Base-by-base conservation (phyloP, 768 basidiomycete species). In the Calocybe gangraenosa region DNA sequence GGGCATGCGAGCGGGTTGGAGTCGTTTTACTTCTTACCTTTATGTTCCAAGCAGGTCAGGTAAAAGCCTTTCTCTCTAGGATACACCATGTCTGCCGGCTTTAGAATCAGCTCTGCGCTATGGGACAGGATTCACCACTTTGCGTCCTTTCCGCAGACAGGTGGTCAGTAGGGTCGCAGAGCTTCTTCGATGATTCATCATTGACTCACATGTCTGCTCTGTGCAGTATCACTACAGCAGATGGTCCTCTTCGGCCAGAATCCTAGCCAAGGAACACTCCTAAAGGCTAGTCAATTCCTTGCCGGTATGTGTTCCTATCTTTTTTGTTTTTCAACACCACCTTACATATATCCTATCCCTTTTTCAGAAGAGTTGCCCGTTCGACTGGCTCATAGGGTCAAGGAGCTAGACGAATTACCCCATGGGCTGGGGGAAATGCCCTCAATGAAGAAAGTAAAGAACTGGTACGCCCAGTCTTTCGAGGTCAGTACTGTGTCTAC, bases 401-500 rank as follows among this genome's bases (percentile, higher is more conserved):
- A 92, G 62, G 96, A 99, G 65, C 79, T 99, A 21, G 92, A 97
- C 54, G 82, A 89, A 53, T 76, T 99, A 3, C 96, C 96, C 0
- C 89, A 97, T 66, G 87, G 90, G 44, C 75, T 99, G 40, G 84
- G 83, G 56, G 78, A 79, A 37, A 96, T 96, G 95, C 82, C 86
- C 0, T 88, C 87, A 31, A 97, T 99, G 52, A 80, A 82, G 47
- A 93, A 89, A 61, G 90, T 99, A 48, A 94, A 93, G 70, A 86
- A 95, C 58, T 99, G 96, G 96, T 99, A 99, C 64, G 95, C 95
- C 0, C 92, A 98, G 70, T 92, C 89, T 13, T 98, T 99, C 64
- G 90, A 98, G 78, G 95, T 94, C 42, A 41, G 82, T 68, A 31
- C 21, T 8, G 19, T 38, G 30, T 67, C 35, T 14, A 21, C 38